Base-by-base conservation (phyloP, 169 alveolate species). In the Plasmodium knowlesi region DNA sequence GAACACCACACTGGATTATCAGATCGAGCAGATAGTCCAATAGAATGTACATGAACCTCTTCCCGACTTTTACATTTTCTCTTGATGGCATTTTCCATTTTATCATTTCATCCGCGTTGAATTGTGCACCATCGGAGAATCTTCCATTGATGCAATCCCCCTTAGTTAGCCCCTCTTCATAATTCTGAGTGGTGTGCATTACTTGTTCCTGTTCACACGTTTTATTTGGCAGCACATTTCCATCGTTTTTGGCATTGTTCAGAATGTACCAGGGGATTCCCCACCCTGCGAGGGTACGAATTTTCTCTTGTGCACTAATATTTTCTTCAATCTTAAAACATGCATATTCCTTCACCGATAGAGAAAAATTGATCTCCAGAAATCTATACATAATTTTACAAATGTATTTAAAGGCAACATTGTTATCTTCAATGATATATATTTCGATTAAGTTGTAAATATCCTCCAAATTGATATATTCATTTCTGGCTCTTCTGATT, bases 301-400 rank as follows among this genome's bases (percentile, higher is more conserved):
- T 9, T 34, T 88, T 88, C 10, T 88, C 94, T 32, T 30, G 46
- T 5, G 25, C 14, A 54, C 41, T 39, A 72, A 88, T 88, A 6
- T 61, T 50, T 61, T 88, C 94, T 22, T 57, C 34, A 19, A 88
- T 32, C 46, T 78, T 25, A 88, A 88, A 88, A 88, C 82, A 57
- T 5, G 94, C 57, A 50, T 37, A 79, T 37, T 79, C 76, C 74
- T 78, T 88, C 37, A 88, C 73, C 3, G 90, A 78, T 43, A 88
- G 32, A 25, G 76, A 39, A 79, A 88, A 88, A 19, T 79, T 78
- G 43, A 78, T 5, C 32, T 88, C 94, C 72, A 88, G 71, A 57
- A 88, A 88, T 88, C 89, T 54, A 32, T 79, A 78, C 82, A 88
- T 79, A 88, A 88, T 88, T 88, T 88, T 88, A 39, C 94, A 88